These are phyloP conservation scores for Ophiocordyceps sinensis DNA, from an alignment of 2,329 filamentous ascomycete species.

Conservation along the genomic window DNA sequence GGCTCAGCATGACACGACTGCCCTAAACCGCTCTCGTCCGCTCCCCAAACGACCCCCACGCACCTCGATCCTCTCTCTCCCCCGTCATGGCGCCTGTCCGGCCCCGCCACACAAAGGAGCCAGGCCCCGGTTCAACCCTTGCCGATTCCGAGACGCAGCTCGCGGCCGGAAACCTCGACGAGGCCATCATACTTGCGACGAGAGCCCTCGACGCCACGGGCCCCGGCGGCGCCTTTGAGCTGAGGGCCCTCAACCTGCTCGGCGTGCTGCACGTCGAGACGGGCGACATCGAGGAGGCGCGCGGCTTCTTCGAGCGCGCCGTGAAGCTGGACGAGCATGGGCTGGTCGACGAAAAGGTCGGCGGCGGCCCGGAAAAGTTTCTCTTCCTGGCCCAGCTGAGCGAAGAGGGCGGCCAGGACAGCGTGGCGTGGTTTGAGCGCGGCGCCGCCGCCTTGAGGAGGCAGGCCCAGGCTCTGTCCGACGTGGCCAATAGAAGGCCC, in stretches of 20 bases:
- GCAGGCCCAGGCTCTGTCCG: conserved; percentile 52
- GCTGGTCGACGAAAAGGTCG: conserved; percentile 49
- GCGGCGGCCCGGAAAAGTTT: conserved; percentile 86
- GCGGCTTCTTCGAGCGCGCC: conserved; percentile 57
- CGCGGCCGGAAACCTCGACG: conserved; percentile 26
- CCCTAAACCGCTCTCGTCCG: too few species aligned
- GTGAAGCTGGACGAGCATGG: conserved; percentile 67
- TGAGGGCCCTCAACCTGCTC: conserved; percentile 59
- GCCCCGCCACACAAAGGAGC: conserved; percentile 20
- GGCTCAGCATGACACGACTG: too few species aligned
- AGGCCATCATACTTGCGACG: conserved; percentile 24
- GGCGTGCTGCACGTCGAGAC: conserved; percentile 73
- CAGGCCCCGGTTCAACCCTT: conserved; percentile 15
- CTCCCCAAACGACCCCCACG: too few species aligned
- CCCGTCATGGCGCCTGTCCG: conserved; percentile 25
- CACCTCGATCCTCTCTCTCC: too few species aligned
- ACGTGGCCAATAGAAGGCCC: conserved; percentile 20
- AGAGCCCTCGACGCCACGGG: conserved; percentile 29
- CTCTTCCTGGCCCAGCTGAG: conserved; percentile 86
- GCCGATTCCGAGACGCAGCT: conserved; percentile 26
- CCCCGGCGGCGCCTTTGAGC: conserved; percentile 31
- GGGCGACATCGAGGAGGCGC: conserved; percentile 65
- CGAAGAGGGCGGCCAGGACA: conserved; percentile 51
- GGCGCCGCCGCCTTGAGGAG: conserved; percentile 59
- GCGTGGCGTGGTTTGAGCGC: conserved; percentile 51